Base-by-base conservation (phyloP, 2,329 filamentous ascomycete species). In the Hypoxylon sp. region DNA sequence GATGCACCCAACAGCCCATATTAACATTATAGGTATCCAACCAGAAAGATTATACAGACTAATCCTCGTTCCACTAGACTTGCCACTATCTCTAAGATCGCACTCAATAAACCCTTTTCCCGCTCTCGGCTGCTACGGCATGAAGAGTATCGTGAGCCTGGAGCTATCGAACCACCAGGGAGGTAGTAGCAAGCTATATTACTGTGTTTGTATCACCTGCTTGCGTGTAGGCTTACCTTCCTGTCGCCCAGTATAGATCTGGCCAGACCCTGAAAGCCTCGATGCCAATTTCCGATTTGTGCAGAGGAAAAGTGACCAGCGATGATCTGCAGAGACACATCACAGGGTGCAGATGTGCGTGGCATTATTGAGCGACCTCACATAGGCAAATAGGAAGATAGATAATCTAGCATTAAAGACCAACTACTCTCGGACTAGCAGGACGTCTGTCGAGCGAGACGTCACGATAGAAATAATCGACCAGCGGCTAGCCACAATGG, bases 351-450 rank as follows among this genome's bases (percentile, higher is more conserved):
- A 53, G 20, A 69, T 42, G 67, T 59, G 22, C 33, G 56, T 61
- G 51, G 59, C 64, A 59, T 20, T 33, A 46, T 59, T 17, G 35
- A 61, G 46, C 51, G 54, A 27, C 42, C 60, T 42, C 33, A 51
- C 42, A 48, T 35, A 42, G 48, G 20, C 51, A 70, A 51, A 54
- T 58, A 54, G 50, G 44, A 48, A 50, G 59, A 59, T 64, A 61
- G 53, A 56, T 51, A 57, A 48, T 44, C 40, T 46, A 53, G 55
- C 44, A 62, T 37, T 27, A 64, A 54, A 30, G 22, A n/a, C 53
- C 33, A 64, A 51, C 56, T 64, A 7, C 54, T 64, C 55, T 61
- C 25, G 48, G 56, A 56, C 59, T 66, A 69, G 63, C 57, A 53
- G 17, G 30, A 50, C 17, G 37, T 53, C 50, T 33, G 48, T 61